Conservation (phyloP, 1,284 basidiomycete genomes). For the Cryptococcus maquisensis region DNA sequence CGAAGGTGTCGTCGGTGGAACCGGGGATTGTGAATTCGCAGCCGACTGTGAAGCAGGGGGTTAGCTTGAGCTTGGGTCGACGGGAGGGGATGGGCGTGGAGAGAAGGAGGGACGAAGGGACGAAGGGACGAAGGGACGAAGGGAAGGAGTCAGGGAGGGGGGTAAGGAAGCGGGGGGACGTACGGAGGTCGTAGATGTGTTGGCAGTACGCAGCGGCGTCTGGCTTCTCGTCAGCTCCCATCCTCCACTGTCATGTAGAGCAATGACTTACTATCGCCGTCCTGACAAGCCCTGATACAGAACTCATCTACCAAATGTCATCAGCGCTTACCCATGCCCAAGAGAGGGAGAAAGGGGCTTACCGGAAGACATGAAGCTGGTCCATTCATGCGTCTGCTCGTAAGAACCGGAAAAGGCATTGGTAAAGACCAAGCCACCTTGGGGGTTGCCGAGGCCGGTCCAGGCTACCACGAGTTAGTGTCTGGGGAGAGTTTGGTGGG, state of each 20-base stretch:
- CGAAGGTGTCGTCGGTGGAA: conserved; percentile 51
- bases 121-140: neutral
- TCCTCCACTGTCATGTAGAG: neutral
- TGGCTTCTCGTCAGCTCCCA: conserved; percentile 3
- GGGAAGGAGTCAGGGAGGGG: neutral
- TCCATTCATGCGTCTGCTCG: conserved; percentile 45
- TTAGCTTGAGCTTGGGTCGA: neutral
- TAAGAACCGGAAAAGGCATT: conserved; percentile 58
- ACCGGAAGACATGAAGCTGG: conserved; percentile 35
- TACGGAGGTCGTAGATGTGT: conserved; percentile 59
- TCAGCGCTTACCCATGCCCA: neutral
- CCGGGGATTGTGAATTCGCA: conserved; percentile 68
- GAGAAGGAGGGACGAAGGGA: neutral
- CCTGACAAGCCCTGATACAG: conserved; percentile 68
- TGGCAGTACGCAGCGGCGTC: conserved; percentile 60
- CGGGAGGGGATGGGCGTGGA: neutral
- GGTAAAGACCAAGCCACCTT: conserved; percentile 63
- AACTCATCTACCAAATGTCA: conserved; percentile 51
- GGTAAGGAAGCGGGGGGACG: too few relatives aligned
- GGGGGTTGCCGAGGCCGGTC: conserved; percentile 56
- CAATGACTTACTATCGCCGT: conserved; percentile 47
- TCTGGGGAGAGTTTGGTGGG: neutral
- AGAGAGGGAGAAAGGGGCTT: neutral
- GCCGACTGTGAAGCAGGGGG: conserved; percentile 51
- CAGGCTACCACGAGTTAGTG: conserved; percentile 26